These are phyloP conservation scores for Colletotrichum sp. DNA, from an alignment of 2,329 filamentous ascomycete genomes.

Conservation along the genomic window DNA sequence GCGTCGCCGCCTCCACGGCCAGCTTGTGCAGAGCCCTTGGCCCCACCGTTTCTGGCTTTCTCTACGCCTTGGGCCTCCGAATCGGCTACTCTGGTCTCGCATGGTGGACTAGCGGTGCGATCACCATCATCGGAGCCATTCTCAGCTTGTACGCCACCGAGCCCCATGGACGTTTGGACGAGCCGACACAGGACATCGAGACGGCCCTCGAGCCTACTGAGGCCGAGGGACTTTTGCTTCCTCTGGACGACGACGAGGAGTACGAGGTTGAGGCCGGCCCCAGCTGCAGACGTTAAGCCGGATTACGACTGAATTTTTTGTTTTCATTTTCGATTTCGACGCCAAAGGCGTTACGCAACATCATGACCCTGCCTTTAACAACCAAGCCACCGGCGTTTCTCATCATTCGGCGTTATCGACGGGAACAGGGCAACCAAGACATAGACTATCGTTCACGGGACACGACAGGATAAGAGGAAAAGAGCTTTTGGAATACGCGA, in stretches of 20 bases:
- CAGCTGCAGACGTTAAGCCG: background rate
- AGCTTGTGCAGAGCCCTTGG: slow-evolving; percentile 89
- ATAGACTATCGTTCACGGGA: slow-evolving; percentile 21
- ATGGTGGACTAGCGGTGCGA: slow-evolving; percentile 88
- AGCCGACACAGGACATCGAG: slow-evolving; percentile 45
- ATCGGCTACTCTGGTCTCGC: slow-evolving; percentile 85
- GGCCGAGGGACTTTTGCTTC: slow-evolving; percentile 3
- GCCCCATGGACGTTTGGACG: slow-evolving; percentile 49
- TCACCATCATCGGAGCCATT: slow-evolving; percentile 77
- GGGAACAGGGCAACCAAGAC: slow-evolving; percentile 25
- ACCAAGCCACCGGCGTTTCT: slow-evolving; percentile 7
- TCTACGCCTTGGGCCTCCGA: slow-evolving; percentile 81
- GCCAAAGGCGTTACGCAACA: background rate
- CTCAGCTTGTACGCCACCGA: slow-evolving; percentile 80
- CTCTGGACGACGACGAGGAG: background rate
- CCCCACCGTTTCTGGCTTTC: slow-evolving; percentile 83
- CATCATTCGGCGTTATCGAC: slow-evolving; percentile 17
- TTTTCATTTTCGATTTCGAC: background rate
- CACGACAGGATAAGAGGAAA: slow-evolving; percentile 8
- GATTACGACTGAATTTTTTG: background rate
- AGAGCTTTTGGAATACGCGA: background rate
- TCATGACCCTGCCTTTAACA: background rate
- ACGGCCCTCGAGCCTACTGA: slow-evolving; percentile 31
- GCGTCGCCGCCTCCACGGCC: slow-evolving; percentile 88
- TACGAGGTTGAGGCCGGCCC: slow-evolving; percentile 1